phyloP scores from a whole-genome alignment of 805 yeast species.

The Spathaspora gorwiae region DNA sequence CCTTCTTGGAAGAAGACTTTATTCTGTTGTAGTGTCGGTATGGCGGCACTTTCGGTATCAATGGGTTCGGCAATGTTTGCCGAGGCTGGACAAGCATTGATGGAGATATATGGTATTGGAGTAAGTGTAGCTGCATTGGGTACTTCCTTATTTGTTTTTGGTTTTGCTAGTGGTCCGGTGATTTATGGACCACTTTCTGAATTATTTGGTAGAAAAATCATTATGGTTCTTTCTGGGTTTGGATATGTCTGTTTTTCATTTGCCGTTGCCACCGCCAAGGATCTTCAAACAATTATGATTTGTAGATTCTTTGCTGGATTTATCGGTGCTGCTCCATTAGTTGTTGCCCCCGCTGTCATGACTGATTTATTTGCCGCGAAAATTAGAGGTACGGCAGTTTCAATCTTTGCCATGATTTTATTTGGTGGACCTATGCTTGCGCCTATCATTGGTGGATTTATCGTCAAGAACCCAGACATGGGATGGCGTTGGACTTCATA shows the following conservation, averaged over 20 bases:
- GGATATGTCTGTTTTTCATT: slow-evolving; percentile 39
- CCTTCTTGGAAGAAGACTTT: slow-evolving; percentile 25
- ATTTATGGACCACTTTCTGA: slow-evolving; percentile 55
- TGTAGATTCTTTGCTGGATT: slow-evolving; percentile 79
- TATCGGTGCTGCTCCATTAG: slow-evolving; percentile 80
- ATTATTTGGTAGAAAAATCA: slow-evolving; percentile 35
- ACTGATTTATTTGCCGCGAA: slow-evolving; percentile 71
- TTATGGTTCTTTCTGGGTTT: slow-evolving; percentile 40
- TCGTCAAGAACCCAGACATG: slow-evolving; percentile 30
- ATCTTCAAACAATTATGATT: slow-evolving; percentile 70
- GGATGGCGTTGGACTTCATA: slow-evolving; percentile 62
- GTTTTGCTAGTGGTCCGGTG: slow-evolving; percentile 91
- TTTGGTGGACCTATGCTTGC: slow-evolving; percentile 79
- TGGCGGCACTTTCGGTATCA: slow-evolving; percentile 42
- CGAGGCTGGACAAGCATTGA: slow-evolving; percentile 48
- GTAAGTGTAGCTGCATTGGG: slow-evolving; percentile 68
- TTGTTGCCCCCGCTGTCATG: slow-evolving; percentile 80
- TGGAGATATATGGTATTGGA: slow-evolving; percentile 53
- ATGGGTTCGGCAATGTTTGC: slow-evolving; percentile 86
- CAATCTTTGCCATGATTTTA: slow-evolving; percentile 66
- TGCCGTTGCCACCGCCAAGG: slow-evolving; percentile 74
- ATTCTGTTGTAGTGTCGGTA: slow-evolving; percentile 23
- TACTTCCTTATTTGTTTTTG: slow-evolving; percentile 78
- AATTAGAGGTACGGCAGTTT: slow-evolving; percentile 71
- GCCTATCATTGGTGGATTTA: slow-evolving; percentile 54